Evolutionary conservation across 495 filamentous ascomycete species (phyloP).

Genomic region (Bombardia bombarda): DNA sequence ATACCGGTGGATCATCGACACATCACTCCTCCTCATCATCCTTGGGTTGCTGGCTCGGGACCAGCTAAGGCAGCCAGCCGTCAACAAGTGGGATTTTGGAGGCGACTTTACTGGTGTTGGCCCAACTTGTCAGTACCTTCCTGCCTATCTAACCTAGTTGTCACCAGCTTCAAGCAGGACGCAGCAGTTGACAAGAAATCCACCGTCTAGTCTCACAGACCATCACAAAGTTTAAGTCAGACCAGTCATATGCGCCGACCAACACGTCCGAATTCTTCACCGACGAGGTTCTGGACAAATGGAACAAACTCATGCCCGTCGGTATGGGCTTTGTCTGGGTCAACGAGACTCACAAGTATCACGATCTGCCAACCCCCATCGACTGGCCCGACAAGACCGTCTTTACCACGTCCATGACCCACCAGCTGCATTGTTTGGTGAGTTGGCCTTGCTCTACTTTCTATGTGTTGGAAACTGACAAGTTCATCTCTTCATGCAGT

Average conservation of each 20-base stretch:
- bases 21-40: constrained; percentile 25
- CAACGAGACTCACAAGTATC: constrained; percentile 33
- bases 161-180: too few species aligned
- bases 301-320: constrained; percentile 38
- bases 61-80: constrained; percentile 13
- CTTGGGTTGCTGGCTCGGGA: constrained; percentile 24
- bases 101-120: constrained; percentile 34
- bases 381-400: constrained; percentile 41
- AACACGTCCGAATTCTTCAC: constrained; percentile 40
- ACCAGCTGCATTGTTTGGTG: constrained; percentile 39
- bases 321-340: constrained; percentile 43
- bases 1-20: constrained; percentile 29
- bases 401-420: constrained; percentile 38
- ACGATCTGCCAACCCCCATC: constrained; percentile 38
- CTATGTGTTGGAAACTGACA: too few species aligned
- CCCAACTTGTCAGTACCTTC: constrained; percentile 1
- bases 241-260: constrained; percentile 37
- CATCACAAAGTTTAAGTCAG: constrained; percentile 33
- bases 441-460: too few species aligned
- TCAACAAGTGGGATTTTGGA: constrained; percentile 28
- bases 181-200: too few species aligned
- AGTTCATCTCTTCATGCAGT: constrained; percentile 12
- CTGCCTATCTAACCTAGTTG: background rate
- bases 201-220: constrained; percentile 26
- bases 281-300: constrained; percentile 29